These are phyloP conservation scores for Priceomyces castillae DNA, from an alignment of 805 yeast species.

Conservation along the genomic window DNA sequence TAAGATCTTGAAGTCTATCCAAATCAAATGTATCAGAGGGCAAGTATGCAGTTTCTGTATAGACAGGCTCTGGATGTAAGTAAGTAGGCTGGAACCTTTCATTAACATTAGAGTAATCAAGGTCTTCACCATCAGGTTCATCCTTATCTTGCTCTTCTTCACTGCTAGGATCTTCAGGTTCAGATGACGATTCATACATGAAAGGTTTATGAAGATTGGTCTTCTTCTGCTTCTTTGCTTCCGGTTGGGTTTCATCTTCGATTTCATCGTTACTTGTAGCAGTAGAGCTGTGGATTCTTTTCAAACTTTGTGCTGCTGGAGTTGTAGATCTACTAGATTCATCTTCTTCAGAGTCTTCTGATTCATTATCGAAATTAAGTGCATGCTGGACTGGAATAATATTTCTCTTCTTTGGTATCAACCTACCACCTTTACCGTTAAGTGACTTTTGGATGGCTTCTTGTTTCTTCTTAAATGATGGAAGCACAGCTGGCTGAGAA, in stretches of 20 bases:
- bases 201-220: slow-evolving; percentile 24
- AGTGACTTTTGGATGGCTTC: slow-evolving; percentile 10
- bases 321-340: slow-evolving; percentile 37
- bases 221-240: slow-evolving; percentile 23
- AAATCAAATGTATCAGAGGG: slow-evolving; percentile 37
- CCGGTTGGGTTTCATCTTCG: slow-evolving; percentile 10
- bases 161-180: slow-evolving; percentile 22
- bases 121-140: slow-evolving; percentile 18
- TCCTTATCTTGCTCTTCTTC: slow-evolving; percentile 27
- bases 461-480: slow-evolving; percentile 34
- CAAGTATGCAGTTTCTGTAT: slow-evolving; percentile 34
- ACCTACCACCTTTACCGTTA: slow-evolving; percentile 22
- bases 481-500: slow-evolving; percentile 20
- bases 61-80: slow-evolving; percentile 55
- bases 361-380: slow-evolving; percentile 39
- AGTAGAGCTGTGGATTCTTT: slow-evolving; percentile 29
- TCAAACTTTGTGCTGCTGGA: slow-evolving; percentile 26
- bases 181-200: slow-evolving; percentile 37
- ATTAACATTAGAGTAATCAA: slow-evolving; percentile 28
- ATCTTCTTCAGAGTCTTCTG: slow-evolving; percentile 38
- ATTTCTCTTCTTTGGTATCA: slow-evolving; percentile 30
- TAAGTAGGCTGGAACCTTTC: slow-evolving; percentile 51
- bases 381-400: slow-evolving; percentile 56
- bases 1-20: slow-evolving; percentile 46
- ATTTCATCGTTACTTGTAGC: slow-evolving; percentile 23